Conservation (phyloP, 495 filamentous ascomycete genomes). For the Neurospora terricola region DNA sequence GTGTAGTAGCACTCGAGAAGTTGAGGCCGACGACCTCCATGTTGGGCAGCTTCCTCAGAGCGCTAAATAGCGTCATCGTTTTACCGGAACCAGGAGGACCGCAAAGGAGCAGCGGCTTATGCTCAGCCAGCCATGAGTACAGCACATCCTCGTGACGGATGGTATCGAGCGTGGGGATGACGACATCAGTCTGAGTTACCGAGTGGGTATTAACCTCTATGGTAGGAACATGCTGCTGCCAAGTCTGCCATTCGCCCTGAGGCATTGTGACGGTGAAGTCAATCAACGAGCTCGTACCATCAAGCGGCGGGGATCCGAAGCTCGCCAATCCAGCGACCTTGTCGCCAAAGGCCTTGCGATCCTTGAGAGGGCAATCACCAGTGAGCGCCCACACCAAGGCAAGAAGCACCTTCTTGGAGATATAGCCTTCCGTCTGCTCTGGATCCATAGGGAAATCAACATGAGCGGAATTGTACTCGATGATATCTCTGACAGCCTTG, state of each 20-base stretch:
- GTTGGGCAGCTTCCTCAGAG: slow-evolving; percentile 87
- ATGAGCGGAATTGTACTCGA: slow-evolving; percentile 93
- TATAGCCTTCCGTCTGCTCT: slow-evolving; percentile 77
- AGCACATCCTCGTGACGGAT: slow-evolving; percentile 95
- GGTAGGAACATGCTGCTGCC: slow-evolving; percentile 87
- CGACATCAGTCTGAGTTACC: slow-evolving; percentile 90
- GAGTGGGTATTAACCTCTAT: slow-evolving; percentile 98
- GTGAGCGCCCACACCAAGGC: slow-evolving; percentile 90
- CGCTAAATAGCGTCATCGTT: slow-evolving; percentile 98
- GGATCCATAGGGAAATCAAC: slow-evolving; percentile 84
- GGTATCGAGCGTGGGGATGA: slow-evolving; percentile 95
- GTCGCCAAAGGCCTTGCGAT: slow-evolving; percentile 83
- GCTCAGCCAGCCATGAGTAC: slow-evolving; percentile 97
- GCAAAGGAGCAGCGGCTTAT: slow-evolving; percentile 92
- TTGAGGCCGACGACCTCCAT: slow-evolving; percentile 99
- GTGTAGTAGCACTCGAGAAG: slow-evolving; percentile 96
- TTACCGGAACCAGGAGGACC: slow-evolving; percentile 98
- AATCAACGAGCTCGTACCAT: slow-evolving; percentile 71
- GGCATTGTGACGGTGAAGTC: slow-evolving; percentile 89
- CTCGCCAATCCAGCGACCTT: slow-evolving; percentile 68
- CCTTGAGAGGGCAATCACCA: slow-evolving; percentile 82
- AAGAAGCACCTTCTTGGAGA: slow-evolving; percentile 86
- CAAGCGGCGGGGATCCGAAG: slow-evolving; percentile 72
- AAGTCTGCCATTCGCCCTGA: slow-evolving; percentile 75
- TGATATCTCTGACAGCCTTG: slow-evolving; percentile 78